Evolutionary conservation across 2,329 filamentous ascomycete genomes (phyloP).

Genomic region (Amylocarpus encephaloides): DNA sequence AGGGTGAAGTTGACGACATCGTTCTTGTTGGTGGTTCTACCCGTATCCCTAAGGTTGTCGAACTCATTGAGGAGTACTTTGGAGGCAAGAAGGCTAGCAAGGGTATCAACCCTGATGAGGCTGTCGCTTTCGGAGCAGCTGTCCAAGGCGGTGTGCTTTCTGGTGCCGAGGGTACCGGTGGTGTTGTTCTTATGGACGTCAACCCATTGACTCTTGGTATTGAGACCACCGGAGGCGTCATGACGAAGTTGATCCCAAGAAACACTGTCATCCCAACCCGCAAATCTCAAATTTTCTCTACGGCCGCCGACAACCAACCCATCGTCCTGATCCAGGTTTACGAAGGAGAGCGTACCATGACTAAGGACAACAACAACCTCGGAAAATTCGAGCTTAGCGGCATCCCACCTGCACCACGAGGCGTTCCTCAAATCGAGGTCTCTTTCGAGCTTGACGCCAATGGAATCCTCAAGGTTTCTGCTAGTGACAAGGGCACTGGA

Average conservation of each 20-base stretch:
- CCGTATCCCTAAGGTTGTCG: constrained; percentile 96
- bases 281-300: constrained; percentile 98
- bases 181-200: constrained; percentile 91
- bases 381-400: constrained; percentile 98
- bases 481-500: constrained; percentile 95
- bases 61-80: constrained; percentile 94
- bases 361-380: constrained; percentile 94
- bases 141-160: constrained; percentile 95
- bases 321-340: constrained; percentile 92
- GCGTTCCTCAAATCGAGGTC: constrained; percentile 97
- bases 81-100: constrained; percentile 94
- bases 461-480: constrained; percentile 94
- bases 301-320: constrained; percentile 92
- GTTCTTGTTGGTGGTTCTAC: constrained; percentile 98
- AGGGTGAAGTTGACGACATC: constrained; percentile 90
- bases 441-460: constrained; percentile 97
- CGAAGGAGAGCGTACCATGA: constrained; percentile 89
- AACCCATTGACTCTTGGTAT: constrained; percentile 96
- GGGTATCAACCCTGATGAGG: constrained; percentile 99
- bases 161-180: constrained; percentile 74
- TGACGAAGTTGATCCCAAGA: constrained; percentile 93
- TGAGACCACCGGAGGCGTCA: constrained; percentile 94
- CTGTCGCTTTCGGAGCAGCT: constrained; percentile 94
- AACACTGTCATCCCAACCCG: constrained; percentile 93
- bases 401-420: constrained; percentile 90